Percentiles rank a stretch among this genome's conserved stretches.
phyloP scores from a whole-genome alignment of 2,329 filamentous ascomycete genomes.

The Coniochaeta prunicola region DNA sequence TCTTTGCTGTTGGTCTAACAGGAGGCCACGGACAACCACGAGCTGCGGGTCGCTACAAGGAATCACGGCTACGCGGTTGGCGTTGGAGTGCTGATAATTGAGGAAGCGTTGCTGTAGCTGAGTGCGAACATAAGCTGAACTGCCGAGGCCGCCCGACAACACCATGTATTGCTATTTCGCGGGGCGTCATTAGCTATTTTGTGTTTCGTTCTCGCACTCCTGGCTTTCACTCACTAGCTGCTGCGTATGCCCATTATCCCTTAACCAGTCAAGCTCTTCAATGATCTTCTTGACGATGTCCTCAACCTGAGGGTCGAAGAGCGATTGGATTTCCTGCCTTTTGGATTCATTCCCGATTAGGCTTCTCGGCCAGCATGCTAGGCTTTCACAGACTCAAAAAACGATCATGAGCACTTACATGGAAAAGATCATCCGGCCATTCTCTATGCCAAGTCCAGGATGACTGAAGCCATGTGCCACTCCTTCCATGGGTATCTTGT shows the following conservation, averaged over 20 bases:
- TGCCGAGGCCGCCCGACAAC: conserved; percentile 37
- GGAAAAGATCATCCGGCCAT: conserved; percentile 31
- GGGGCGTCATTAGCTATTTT: conserved; percentile 3
- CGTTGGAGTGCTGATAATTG: conserved; percentile 25
- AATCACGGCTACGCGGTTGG: conserved; percentile 27
- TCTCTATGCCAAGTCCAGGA: conserved; percentile 26
- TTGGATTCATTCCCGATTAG: background rate
- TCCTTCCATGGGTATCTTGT: conserved; percentile 35
- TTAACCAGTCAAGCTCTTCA: conserved; percentile 32
- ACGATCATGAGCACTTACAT: conserved; percentile 20
- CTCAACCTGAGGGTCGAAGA: conserved; percentile 34
- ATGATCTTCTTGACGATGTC: conserved; percentile 29
- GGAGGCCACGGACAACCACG: conserved; percentile 45
- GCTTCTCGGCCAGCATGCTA: background rate
- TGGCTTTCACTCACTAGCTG: conserved; percentile 23
- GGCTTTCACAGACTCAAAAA: background rate
- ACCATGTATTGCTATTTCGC: conserved; percentile 24
- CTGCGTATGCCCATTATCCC: conserved; percentile 18
- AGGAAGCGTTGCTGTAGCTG: conserved; percentile 29
- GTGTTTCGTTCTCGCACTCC: conserved; percentile 5
- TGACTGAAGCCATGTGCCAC: conserved; percentile 32
- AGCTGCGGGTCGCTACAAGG: conserved; percentile 45
- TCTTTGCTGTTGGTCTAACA: conserved; percentile 42
- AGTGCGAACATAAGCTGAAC: conserved; percentile 37
- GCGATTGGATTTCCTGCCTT: conserved; percentile 32